Base-by-base conservation (phyloP, 1,284 basidiomycete species). In the Volvariella volvacea region DNA sequence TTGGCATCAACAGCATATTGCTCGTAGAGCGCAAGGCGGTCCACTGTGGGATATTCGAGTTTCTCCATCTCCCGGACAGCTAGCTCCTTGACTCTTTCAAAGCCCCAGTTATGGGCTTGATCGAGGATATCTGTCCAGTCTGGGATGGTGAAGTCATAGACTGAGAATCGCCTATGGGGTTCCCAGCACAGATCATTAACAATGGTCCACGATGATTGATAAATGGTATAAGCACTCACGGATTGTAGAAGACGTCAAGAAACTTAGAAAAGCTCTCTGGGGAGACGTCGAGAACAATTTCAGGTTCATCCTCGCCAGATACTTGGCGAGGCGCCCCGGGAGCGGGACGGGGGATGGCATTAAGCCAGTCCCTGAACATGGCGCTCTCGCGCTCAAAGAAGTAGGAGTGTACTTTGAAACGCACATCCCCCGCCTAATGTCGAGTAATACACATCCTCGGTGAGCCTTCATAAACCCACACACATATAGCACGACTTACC, bases 321-420 rank as follows among this genome's bases (percentile, higher is more conserved):
- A 62, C 62, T 52, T 15, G 65, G 45, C 22, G 52, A 40, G 6
- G 9, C 40, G 30, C 2, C 8, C 37, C 3, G 2, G 39, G 14
- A n/a, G 39, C 19, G 8, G 14, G 17, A n/a, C n/a, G n/a, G n/a
- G n/a, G n/a, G n/a, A n/a, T n/a, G 15, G 83, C 39, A 65, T 65
- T 0, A 64, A 53, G 0, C 78, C 80, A 43, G 3, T 8, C 12
- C 6, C 21, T 33, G n/a, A 46, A 46, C 14, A 2, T 39, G 2
- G 0, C 3, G 8, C 40, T 42, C 30, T 82, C 80, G 2, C 79
- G 64, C 4, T 72, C 68, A 48, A 82, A 83, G 48, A 82, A 82
- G 46, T 75, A 76, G 0, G 72, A 67, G 49, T 76, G 73, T 0
- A 76, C 62, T 0, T 69, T 61, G 39, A 71, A 77, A 2, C 76